These are phyloP conservation scores for Phytophthora ohioensis DNA, from an alignment of 352 stramenopile species.

Conservation along the genomic window DNA sequence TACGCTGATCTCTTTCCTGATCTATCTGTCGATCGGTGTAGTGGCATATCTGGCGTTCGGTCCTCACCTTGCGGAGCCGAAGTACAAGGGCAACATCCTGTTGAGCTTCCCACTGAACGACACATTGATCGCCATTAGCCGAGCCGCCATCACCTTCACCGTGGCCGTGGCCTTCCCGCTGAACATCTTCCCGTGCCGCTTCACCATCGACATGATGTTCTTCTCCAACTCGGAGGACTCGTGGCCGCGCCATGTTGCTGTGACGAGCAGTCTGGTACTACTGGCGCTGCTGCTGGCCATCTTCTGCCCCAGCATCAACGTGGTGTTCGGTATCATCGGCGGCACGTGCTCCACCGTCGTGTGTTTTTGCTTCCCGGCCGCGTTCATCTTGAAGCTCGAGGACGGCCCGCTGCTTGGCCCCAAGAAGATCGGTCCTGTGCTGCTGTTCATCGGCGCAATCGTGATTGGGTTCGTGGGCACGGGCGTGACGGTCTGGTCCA, in stretches of 20 bases:
- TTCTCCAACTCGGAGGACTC: constrained; percentile 83
- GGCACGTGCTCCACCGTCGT: constrained; percentile 86
- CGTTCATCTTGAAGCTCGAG: constrained; percentile 89
- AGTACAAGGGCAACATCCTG: constrained; percentile 88
- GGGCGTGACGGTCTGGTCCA: constrained; percentile 81
- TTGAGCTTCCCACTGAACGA: constrained; percentile 82
- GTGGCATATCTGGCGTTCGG: constrained; percentile 86
- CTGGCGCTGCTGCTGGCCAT: constrained; percentile 79
- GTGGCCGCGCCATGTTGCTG: constrained; percentile 63
- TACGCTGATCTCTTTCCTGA: constrained; percentile 72
- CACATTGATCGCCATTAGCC: constrained; percentile 80
- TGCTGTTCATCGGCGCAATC: constrained; percentile 75
- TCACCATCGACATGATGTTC: constrained; percentile 92
- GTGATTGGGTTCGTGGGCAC: constrained; percentile 79
- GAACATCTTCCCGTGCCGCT: constrained; percentile 90
- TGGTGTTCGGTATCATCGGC: constrained; percentile 88
- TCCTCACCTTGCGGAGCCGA: constrained; percentile 59
- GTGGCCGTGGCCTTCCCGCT: constrained; percentile 85
- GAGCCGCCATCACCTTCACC: constrained; percentile 89
- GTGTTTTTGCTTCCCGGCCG: constrained; percentile 85
- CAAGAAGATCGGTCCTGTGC: constrained; percentile 79
- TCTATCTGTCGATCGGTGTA: constrained; percentile 84
- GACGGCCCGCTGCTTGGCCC: constrained; percentile 68
- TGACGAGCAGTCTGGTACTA: constrained; percentile 72
- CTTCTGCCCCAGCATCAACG: constrained; percentile 88